phyloP scores from a whole-genome alignment of 2,329 filamentous ascomycete genomes.

The Dothiorella sarmentorum region DNA sequence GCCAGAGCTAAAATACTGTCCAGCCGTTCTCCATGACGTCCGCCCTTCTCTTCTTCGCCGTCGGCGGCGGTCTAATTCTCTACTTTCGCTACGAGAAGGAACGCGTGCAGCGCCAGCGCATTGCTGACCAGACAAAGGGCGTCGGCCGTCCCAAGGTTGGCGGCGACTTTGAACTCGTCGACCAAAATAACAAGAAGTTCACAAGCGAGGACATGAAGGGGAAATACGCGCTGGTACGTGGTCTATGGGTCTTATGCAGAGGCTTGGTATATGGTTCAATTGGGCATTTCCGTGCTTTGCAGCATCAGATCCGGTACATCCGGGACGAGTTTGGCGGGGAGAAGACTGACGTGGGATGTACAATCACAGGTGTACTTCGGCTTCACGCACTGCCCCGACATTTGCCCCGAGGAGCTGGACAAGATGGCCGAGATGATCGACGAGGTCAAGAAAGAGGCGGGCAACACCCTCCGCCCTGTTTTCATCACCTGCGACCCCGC shows the following conservation, averaged over 20 bases:
- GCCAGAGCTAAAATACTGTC: background rate
- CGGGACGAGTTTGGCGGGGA: background rate
- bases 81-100: conserved; percentile 95
- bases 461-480: conserved; percentile 64
- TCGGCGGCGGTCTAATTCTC: conserved; percentile 72
- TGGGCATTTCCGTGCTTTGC: background rate
- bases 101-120: conserved; percentile 80
- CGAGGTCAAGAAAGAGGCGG: conserved; percentile 49
- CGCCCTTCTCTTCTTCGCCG: conserved; percentile 76
- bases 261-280: background rate
- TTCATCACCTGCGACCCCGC: conserved; percentile 96
- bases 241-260: no score
- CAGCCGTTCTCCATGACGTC: conserved; percentile 94
- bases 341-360: background rate
- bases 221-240: conserved; percentile 71
- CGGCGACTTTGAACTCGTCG: conserved; percentile 75
- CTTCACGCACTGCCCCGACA: conserved; percentile 97
- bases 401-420: conserved; percentile 97
- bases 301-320: background rate
- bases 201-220: conserved; percentile 80
- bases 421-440: conserved; percentile 99
- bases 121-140: conserved; percentile 90
- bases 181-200: conserved; percentile 76
- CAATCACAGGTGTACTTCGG: conserved; percentile 84
- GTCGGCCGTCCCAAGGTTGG: conserved; percentile 91